Conservation (phyloP, 1,139 yeast species). For the Protomyces lactucae-debilis region DNA sequence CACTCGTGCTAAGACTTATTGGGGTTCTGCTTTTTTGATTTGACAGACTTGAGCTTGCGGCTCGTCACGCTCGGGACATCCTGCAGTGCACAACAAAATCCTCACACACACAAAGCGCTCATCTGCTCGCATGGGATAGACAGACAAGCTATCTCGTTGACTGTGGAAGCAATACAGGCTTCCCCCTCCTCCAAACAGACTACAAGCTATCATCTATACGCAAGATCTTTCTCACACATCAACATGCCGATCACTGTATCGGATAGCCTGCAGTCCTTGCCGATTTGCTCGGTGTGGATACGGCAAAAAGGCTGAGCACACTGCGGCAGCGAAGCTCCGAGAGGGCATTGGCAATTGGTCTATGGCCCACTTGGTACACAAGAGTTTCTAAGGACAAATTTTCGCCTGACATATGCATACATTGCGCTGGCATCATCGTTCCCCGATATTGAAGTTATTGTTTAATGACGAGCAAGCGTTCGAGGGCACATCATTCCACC, state of each 20-base stretch:
- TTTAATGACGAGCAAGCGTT: background rate
- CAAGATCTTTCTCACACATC: constrained; percentile 19
- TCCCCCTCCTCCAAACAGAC: constrained; percentile 1
- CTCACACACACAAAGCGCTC: constrained; percentile 12
- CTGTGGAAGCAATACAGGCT: constrained; percentile 15
- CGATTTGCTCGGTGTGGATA: constrained; percentile 17
- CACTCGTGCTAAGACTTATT: no score
- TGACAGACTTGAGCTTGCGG: background rate
- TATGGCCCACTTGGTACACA: constrained; percentile 19
- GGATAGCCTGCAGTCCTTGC: constrained; percentile 16
- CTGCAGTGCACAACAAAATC: constrained; percentile 16
- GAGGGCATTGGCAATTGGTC: background rate
- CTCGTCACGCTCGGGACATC: constrained; percentile 17
- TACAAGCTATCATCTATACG: constrained; percentile 4
- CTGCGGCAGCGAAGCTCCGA: background rate
- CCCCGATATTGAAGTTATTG: constrained; percentile 3
- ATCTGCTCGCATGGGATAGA: constrained; percentile 1
- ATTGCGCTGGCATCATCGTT: constrained; percentile 13
- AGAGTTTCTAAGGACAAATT: constrained; percentile 12
- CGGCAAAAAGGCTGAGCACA: constrained; percentile 9
- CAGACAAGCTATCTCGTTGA: constrained; percentile 9
- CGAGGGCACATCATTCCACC: background rate
- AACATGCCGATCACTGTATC: background rate
- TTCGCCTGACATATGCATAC: constrained; percentile 10
- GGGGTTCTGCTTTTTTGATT: no score